Evolutionary conservation across 768 basidiomycete genomes (phyloP).

Genomic region (Gyrodon lividus): DNA sequence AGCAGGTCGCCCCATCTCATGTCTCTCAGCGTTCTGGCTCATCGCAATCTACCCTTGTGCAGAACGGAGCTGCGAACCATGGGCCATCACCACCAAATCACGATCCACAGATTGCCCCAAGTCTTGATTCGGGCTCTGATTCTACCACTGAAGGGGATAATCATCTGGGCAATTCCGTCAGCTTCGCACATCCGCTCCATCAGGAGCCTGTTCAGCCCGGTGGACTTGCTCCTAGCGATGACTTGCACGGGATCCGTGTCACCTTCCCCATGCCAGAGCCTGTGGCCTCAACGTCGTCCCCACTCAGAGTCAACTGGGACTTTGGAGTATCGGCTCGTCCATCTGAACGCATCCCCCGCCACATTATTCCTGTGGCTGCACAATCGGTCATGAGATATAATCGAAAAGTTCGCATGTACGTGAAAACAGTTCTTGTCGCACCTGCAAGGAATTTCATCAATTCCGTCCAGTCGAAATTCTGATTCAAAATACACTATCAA

Average conservation of each 20-base stretch:
- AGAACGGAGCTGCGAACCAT: background rate
- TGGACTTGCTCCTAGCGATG: background rate
- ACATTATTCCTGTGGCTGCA: background rate
- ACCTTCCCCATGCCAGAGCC: background rate
- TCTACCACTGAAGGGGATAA: background rate
- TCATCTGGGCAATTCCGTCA: background rate
- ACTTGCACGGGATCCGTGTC: background rate
- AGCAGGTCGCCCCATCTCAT: background rate
- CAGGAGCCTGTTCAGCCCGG: background rate
- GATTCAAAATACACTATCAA: background rate
- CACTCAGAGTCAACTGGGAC: background rate
- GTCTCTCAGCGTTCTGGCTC: background rate
- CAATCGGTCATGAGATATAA: conserved; percentile 3
- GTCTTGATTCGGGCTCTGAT: background rate
- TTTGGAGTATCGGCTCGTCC: background rate
- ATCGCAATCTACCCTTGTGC: background rate
- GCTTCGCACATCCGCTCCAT: background rate
- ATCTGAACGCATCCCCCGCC: background rate
- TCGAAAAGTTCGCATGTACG: conserved; percentile 4
- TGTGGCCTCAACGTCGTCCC: background rate
- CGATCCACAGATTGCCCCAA: background rate
- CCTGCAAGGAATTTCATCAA: background rate
- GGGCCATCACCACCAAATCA: background rate
- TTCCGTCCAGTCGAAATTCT: background rate
- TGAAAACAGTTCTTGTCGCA: background rate